A percentile compares a stretch with the other conserved stretches of the same genome.
Conservation (phyloP, 164 flowering plant genomes). For the Vitis riparia region DNA sequence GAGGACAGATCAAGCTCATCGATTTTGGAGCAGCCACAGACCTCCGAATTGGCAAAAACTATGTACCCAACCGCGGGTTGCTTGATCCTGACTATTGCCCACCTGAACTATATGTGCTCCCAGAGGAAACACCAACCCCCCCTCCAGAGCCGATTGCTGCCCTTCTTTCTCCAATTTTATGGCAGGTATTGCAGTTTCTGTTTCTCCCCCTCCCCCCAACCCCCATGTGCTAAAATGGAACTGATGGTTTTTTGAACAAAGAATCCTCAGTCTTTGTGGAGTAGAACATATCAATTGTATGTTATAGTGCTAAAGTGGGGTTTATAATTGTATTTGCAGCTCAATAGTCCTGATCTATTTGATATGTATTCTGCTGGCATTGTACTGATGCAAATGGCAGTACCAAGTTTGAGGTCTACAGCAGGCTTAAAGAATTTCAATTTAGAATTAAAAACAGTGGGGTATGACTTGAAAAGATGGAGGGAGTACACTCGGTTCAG, state of each 20-base stretch:
- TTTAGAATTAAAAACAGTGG: constrained; percentile 52
- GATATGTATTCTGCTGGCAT: constrained; percentile 96
- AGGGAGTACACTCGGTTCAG: constrained; percentile 67
- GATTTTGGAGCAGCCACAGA: constrained; percentile 98
- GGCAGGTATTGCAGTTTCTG: constrained; percentile 66
- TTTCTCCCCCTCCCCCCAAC: not conserved
- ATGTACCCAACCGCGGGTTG: constrained; percentile 62
- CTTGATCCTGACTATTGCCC: constrained; percentile 98
- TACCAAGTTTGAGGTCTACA: constrained; percentile 73
- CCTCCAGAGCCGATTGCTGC: constrained; percentile 98
- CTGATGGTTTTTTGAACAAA: no score
- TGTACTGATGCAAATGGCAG: constrained; percentile 90
- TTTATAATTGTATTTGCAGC: constrained; percentile 49
- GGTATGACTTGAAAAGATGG: constrained; percentile 84
- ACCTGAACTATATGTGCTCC: constrained; percentile 89
- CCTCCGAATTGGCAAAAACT: constrained; percentile 94
- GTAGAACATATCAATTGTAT: not conserved
- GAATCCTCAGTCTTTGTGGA: no score
- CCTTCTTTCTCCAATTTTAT: constrained; percentile 80
- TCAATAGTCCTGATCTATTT: constrained; percentile 95
- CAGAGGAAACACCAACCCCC: constrained; percentile 93
- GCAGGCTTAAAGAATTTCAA: constrained; percentile 89
- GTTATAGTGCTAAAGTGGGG: not conserved
- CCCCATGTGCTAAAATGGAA: not conserved
- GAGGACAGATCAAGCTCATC: constrained; percentile 87